Evolutionary conservation across 306 rosid species (phyloP).

Genomic region (Trifolium repens): DNA sequence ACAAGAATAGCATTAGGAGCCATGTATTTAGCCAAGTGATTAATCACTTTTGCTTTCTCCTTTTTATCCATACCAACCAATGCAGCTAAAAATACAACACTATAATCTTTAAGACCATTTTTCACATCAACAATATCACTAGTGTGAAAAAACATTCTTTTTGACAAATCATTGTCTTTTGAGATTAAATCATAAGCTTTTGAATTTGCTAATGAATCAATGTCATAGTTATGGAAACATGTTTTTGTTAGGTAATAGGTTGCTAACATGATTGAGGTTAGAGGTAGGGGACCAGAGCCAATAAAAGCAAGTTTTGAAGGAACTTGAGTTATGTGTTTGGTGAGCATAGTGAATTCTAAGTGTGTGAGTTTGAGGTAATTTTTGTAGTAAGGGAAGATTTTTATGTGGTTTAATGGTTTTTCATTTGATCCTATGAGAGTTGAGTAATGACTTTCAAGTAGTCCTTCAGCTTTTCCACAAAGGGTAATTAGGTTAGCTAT

Average conservation of each 20-base stretch:
- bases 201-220: slow-evolving; percentile 68
- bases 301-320: slow-evolving; percentile 61
- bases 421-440: slow-evolving; percentile 51
- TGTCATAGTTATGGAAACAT: slow-evolving; percentile 71
- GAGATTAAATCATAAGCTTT: slow-evolving; percentile 55
- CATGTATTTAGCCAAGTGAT: slow-evolving; percentile 69
- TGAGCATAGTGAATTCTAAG: slow-evolving; percentile 62
- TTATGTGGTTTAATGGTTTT: slow-evolving; percentile 55
- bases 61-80: slow-evolving; percentile 67
- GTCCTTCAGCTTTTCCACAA: slow-evolving; percentile 75
- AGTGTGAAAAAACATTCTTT: slow-evolving; percentile 69
- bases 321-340: slow-evolving; percentile 44
- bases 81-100: slow-evolving; percentile 75
- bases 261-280: slow-evolving; percentile 76
- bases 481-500: slow-evolving; percentile 63
- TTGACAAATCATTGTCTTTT: slow-evolving; percentile 59
- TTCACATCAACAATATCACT: slow-evolving; percentile 58
- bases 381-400: slow-evolving; percentile 67
- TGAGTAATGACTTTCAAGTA: slow-evolving; percentile 66
- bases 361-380: slow-evolving; percentile 74
- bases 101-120: slow-evolving; percentile 54
- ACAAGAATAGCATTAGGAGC: slow-evolving; percentile 62
- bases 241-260: slow-evolving; percentile 48
- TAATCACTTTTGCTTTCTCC: slow-evolving; percentile 56
- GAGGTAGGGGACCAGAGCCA: slow-evolving; percentile 82